phyloP scores from a whole-genome alignment of 1,284 basidiomycete genomes.

The Pseudozyma pruni region DNA sequence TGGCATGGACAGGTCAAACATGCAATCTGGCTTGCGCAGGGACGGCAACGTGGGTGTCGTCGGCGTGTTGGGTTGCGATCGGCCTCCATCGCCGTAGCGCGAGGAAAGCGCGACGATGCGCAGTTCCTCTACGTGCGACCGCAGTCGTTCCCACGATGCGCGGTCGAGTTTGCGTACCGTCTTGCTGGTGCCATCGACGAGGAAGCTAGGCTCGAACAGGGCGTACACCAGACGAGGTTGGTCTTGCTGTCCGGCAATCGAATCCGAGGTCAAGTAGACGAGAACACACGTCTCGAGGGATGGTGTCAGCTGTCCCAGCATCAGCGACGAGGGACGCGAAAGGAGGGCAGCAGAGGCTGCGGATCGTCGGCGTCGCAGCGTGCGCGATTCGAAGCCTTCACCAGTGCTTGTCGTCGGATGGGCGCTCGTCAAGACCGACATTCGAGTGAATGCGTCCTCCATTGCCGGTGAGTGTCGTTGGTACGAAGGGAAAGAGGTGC shows the following conservation, averaged over 20 bases:
- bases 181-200: constrained; percentile 17
- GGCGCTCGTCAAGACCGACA: background rate
- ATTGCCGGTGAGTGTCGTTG: background rate
- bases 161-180: constrained; percentile 35
- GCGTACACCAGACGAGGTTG: constrained; percentile 31
- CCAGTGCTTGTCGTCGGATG: background rate
- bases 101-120: constrained; percentile 40
- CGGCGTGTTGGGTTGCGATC: background rate
- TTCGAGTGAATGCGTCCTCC: constrained; percentile 5
- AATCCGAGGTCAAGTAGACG: constrained; percentile 17
- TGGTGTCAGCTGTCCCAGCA: constrained; percentile 25
- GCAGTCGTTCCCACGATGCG: constrained; percentile 36
- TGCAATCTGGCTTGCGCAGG: constrained; percentile 21
- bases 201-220: constrained; percentile 51
- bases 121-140: constrained; percentile 45
- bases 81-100: constrained; percentile 1
- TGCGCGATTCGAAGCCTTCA: background rate
- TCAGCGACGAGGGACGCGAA: constrained; percentile 39
- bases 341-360: constrained; percentile 45
- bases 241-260: background rate
- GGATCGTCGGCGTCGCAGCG: constrained; percentile 42
- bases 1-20: constrained; percentile 30
- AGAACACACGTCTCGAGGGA: constrained; percentile 49
- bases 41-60: background rate
- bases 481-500: background rate